Evolutionary conservation across 1,284 basidiomycete species (phyloP).

Genomic region (Cystobasidiaceae sp.): DNA sequence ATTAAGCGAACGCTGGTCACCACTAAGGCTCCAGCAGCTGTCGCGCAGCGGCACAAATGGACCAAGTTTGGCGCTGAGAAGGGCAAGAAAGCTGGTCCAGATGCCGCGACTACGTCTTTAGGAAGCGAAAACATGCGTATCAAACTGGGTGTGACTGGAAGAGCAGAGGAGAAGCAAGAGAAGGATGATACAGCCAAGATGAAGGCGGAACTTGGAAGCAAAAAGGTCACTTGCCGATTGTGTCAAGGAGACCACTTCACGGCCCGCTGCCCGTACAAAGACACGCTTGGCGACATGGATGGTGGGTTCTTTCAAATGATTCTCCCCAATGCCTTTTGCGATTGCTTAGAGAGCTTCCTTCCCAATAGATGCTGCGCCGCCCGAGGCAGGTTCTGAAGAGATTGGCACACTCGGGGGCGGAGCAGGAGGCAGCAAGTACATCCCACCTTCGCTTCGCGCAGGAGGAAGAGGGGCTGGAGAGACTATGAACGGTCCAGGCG

Average conservation of each 20-base stretch:
- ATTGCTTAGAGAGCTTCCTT: slow-evolving; percentile 52
- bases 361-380: slow-evolving; percentile 43
- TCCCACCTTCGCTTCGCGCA: slow-evolving; percentile 82
- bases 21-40: slow-evolving; percentile 84
- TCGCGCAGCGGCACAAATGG: slow-evolving; percentile 91
- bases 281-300: slow-evolving; percentile 58
- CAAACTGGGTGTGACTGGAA: slow-evolving; percentile 79
- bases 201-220: slow-evolving; percentile 60
- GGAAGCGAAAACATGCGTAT: slow-evolving; percentile 76
- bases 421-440: slow-evolving; percentile 69
- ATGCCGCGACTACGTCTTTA: slow-evolving; percentile 90
- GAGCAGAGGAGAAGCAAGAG: slow-evolving; percentile 46
- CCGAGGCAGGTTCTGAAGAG: slow-evolving; percentile 26
- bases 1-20: slow-evolving; percentile 85
- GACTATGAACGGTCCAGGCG: slow-evolving; percentile 68
- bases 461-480: slow-evolving; percentile 69
- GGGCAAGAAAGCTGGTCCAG: slow-evolving; percentile 80
- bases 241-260: slow-evolving; percentile 99
- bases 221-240: slow-evolving; percentile 85
- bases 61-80: slow-evolving; percentile 81
- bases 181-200: slow-evolving; percentile 62
- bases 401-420: slow-evolving; percentile 44
- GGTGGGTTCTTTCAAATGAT: slow-evolving; percentile 47
- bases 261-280: slow-evolving; percentile 97
- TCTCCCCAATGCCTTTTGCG: neutral